Percentiles rank a stretch among this genome's conserved stretches.
phyloP scores from a whole-genome alignment of 805 yeast genomes.

The Candida vaughaniae region DNA sequence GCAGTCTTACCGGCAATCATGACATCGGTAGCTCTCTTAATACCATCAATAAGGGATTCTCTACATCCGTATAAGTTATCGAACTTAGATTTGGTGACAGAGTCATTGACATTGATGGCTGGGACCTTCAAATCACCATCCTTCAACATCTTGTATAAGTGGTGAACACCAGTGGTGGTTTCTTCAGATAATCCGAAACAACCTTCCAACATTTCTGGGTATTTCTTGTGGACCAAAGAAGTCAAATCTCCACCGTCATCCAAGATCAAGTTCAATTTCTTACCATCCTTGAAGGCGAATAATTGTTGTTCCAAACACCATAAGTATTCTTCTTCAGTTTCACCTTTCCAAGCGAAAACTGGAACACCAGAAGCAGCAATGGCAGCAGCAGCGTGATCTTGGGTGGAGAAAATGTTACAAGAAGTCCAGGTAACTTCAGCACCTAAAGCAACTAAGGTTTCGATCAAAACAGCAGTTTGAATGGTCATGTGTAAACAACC shows the following conservation, averaged over 20 bases:
- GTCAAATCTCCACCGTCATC: slow-evolving; percentile 99
- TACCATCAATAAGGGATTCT: slow-evolving; percentile 97
- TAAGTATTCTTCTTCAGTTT: slow-evolving; percentile 98
- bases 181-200: slow-evolving; percentile 98
- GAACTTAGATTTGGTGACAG: slow-evolving; percentile 98
- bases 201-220: slow-evolving; percentile 95
- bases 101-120: slow-evolving; percentile 98
- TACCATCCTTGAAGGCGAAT: slow-evolving; percentile 93
- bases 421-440: slow-evolving; percentile 99
- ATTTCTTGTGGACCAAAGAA: slow-evolving; percentile 91
- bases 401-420: slow-evolving; percentile 99
- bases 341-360: slow-evolving; percentile 99
- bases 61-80: slow-evolving; percentile 99
- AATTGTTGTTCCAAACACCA: slow-evolving; percentile 99
- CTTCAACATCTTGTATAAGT: slow-evolving; percentile 92
- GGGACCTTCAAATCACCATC: slow-evolving; percentile 92
- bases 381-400: slow-evolving; percentile 99
- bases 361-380: slow-evolving; percentile 99
- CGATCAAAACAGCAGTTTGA: slow-evolving; percentile 98
- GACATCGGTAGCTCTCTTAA: slow-evolving; percentile 99
- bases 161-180: slow-evolving; percentile 99
- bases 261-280: slow-evolving; percentile 92
- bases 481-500: slow-evolving; percentile 99
- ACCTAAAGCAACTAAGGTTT: slow-evolving; percentile 95
- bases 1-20: slow-evolving; percentile 99